Evolutionary conservation across 2,329 filamentous ascomycete species (phyloP).

Genomic region (Myriosclerotinia scirpicola): DNA sequence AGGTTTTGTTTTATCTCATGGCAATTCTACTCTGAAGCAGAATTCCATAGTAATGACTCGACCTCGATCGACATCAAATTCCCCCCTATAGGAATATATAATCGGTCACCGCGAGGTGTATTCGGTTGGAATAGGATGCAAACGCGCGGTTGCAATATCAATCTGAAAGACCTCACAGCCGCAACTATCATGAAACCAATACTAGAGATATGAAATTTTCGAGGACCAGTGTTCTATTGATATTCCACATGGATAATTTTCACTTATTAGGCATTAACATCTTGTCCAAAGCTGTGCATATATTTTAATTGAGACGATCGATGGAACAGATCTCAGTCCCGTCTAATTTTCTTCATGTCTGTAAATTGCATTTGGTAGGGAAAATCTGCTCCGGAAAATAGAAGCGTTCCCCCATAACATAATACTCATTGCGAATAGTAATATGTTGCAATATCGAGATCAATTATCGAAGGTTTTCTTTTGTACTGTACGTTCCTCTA

Average conservation of each 20-base stretch:
- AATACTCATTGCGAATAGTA: background rate
- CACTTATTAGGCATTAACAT: no score
- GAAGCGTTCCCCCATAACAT: background rate
- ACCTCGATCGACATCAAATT: background rate
- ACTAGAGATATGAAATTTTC: background rate
- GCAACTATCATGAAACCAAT: slow-evolving; percentile 1
- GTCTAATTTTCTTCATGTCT: background rate
- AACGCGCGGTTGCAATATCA: slow-evolving; percentile 10
- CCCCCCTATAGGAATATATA: background rate
- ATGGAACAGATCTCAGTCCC: background rate
- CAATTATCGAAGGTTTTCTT: background rate
- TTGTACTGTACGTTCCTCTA: background rate
- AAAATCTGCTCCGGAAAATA: background rate
- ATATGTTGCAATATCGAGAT: background rate
- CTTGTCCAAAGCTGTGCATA: no score
- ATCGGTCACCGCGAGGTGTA: background rate
- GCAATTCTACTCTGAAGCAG: background rate
- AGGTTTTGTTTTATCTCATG: no score
- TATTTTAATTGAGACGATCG: background rate
- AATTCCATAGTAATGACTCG: background rate
- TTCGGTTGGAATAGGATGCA: background rate
- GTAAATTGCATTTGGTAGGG: no score
- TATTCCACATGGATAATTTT: background rate
- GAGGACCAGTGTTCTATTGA: background rate
- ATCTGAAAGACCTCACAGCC: slow-evolving; percentile 7